These are phyloP conservation scores for Trypanosomatidae sp. DNA, from an alignment of 208 protist species.

Conservation along the genomic window DNA sequence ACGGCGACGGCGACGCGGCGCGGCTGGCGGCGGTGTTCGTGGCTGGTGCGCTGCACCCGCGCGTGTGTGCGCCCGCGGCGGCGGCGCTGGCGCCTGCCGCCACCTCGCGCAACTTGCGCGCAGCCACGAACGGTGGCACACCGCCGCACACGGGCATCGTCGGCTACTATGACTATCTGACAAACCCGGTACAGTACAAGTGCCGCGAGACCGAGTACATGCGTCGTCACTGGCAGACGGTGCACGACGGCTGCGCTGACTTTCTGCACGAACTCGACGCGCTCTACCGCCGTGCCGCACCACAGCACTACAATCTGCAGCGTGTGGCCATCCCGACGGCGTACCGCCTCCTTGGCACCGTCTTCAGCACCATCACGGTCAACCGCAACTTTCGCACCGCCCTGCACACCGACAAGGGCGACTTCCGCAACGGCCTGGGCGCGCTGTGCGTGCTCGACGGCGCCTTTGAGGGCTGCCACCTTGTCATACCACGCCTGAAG, in stretches of 20 bases:
- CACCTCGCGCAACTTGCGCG: conserved; percentile 61
- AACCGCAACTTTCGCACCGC: conserved; percentile 85
- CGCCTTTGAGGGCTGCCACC: conserved; percentile 76
- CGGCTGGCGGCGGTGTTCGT: conserved; percentile 63
- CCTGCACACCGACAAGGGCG: conserved; percentile 75
- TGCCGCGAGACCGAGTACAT: conserved; percentile 82
- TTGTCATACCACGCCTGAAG: conserved; percentile 60
- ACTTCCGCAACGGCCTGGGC: conserved; percentile 75
- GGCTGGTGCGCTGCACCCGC: conserved; percentile 18
- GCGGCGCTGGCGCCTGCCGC: conserved; percentile 42
- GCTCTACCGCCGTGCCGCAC: conserved; percentile 55
- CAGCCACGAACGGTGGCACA: conserved; percentile 58
- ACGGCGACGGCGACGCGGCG: conserved; percentile 22
- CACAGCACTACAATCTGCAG: conserved; percentile 66
- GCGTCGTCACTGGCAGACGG: conserved; percentile 32
- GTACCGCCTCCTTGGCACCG: conserved; percentile 66
- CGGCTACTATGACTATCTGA: conserved; percentile 87
- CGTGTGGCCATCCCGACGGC: conserved; percentile 46
- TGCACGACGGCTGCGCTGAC: conserved; percentile 20
- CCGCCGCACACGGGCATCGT: conserved; percentile 82
- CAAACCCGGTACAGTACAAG: conserved; percentile 59
- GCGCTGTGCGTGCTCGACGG: conserved; percentile 73
- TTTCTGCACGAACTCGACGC: conserved; percentile 42
- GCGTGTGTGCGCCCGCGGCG: conserved; percentile 34
- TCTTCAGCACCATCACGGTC: conserved; percentile 87